These are phyloP conservation scores for Xylogone sp. DNA, from an alignment of 2,329 filamentous ascomycete species.

Conservation along the genomic window DNA sequence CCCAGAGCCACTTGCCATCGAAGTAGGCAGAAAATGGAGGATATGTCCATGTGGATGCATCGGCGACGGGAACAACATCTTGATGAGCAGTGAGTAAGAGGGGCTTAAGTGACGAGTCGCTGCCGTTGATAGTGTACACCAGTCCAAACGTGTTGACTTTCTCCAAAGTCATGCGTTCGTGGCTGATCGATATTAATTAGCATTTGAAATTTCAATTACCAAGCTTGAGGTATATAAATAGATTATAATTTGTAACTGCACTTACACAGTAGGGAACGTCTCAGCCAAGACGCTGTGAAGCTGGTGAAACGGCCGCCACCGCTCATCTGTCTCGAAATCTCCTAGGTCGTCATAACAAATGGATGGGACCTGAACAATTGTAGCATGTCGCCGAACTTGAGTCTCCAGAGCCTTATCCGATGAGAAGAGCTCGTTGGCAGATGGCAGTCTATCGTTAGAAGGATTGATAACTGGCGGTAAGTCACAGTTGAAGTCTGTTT, in stretches of 20 bases:
- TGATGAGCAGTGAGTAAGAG: conserved; percentile 50
- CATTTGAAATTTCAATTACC: conserved; percentile 10
- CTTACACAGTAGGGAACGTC: conserved; percentile 42
- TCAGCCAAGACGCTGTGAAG: conserved; percentile 42
- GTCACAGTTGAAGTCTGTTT: background rate
- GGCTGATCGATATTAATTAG: conserved; percentile 30
- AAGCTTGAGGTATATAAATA: conserved; percentile 19
- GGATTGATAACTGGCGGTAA: background rate
- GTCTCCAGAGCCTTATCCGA: background rate
- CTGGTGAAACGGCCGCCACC: conserved; percentile 49
- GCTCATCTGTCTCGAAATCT: conserved; percentile 45
- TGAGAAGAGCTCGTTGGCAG: background rate
- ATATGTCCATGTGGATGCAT: conserved; percentile 44
- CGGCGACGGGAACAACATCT: conserved; percentile 49
- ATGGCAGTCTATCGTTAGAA: background rate
- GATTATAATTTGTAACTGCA: conserved; percentile 25
- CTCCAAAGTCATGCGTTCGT: conserved; percentile 39
- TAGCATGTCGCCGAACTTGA: conserved; percentile 13
- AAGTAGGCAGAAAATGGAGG: conserved; percentile 48
- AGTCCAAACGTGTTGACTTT: conserved; percentile 60
- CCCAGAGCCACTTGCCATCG: conserved; percentile 51
- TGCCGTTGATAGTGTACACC: conserved; percentile 54
- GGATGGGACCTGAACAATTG: conserved; percentile 44
- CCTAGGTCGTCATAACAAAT: conserved; percentile 54
- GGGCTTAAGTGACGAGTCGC: conserved; percentile 45